Evolutionary conservation across 1,284 basidiomycete genomes (phyloP).

Genomic region (Marasmius fiardii): DNA sequence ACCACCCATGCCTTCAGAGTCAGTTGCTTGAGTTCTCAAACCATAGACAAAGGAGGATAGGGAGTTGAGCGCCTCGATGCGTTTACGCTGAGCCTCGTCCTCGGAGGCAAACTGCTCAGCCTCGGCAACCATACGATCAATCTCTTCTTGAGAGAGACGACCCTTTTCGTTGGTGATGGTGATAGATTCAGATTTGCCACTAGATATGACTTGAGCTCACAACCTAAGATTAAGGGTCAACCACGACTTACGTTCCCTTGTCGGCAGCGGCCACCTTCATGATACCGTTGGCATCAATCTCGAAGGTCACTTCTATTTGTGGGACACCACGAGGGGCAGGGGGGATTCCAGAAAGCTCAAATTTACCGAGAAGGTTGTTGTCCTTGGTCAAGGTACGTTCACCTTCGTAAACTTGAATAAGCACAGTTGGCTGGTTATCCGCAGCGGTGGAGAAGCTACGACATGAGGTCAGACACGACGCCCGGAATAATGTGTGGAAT

Average conservation of each 20-base stretch:
- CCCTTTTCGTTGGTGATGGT: slow-evolving; percentile 88
- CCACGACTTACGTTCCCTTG: slow-evolving; percentile 78
- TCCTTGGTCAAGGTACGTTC: slow-evolving; percentile 96
- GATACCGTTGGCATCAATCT: slow-evolving; percentile 93
- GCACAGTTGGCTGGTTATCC: slow-evolving; percentile 90
- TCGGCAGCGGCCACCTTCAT: slow-evolving; percentile 87
- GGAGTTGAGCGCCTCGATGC: slow-evolving; percentile 82
- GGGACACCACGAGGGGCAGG: slow-evolving; percentile 94
- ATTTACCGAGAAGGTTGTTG: slow-evolving; percentile 97
- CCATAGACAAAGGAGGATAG: slow-evolving; percentile 80
- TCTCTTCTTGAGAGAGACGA: slow-evolving; percentile 82
- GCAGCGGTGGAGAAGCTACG: slow-evolving; percentile 92
- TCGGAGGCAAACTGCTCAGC: slow-evolving; percentile 89
- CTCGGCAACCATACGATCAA: slow-evolving; percentile 89
- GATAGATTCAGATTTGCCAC: slow-evolving; percentile 86
- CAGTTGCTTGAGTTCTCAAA: slow-evolving; percentile 82
- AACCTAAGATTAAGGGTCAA: background rate
- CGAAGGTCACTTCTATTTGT: slow-evolving; percentile 93
- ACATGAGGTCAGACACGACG: slow-evolving; percentile 2
- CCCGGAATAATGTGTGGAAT: background rate
- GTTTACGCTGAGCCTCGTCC: slow-evolving; percentile 86
- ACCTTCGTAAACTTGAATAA: slow-evolving; percentile 93
- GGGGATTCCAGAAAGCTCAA: slow-evolving; percentile 90
- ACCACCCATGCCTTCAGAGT: slow-evolving; percentile 87
- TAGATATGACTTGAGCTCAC: too few species aligned